phyloP scores from a whole-genome alignment of 2,329 filamentous ascomycete species.

The Phyllosticta citrichinensis region DNA sequence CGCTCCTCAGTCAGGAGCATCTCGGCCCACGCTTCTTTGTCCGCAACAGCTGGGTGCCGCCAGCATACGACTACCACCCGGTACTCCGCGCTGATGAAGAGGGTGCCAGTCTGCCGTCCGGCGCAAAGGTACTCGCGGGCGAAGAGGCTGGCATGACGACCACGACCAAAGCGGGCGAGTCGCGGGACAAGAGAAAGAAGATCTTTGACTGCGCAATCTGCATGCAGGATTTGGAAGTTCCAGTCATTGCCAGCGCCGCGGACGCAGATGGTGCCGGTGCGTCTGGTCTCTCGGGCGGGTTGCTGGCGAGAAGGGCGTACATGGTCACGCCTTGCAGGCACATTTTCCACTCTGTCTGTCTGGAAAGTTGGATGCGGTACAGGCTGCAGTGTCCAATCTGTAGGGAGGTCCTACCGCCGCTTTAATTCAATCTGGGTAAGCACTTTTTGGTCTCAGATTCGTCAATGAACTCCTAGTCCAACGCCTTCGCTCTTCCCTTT shows the following conservation, averaged over 20 bases:
- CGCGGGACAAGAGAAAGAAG: slow-evolving; percentile 46
- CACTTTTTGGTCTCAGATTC: too few species aligned
- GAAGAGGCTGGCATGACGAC: slow-evolving; percentile 11
- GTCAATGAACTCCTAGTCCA: too few species aligned
- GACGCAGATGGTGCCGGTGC: slow-evolving; percentile 34
- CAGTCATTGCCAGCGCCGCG: slow-evolving; percentile 54
- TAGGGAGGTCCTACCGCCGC: slow-evolving; percentile 74
- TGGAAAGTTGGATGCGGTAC: slow-evolving; percentile 95
- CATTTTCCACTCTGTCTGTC: slow-evolving; percentile 83
- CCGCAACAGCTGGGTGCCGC: slow-evolving; percentile 54
- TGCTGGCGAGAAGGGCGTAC: slow-evolving; percentile 72
- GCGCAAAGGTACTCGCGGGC: slow-evolving; percentile 33
- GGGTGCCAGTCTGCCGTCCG: slow-evolving; percentile 66
- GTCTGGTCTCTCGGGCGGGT: slow-evolving; percentile 42
- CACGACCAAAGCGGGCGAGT: slow-evolving; percentile 25
- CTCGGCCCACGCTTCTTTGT: slow-evolving; percentile 84
- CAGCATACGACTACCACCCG: slow-evolving; percentile 91
- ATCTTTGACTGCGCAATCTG: slow-evolving; percentile 91
- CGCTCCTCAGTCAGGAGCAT: slow-evolving; percentile 72
- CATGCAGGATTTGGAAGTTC: slow-evolving; percentile 82
- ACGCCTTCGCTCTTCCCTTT: too few species aligned
- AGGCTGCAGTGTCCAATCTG: slow-evolving; percentile 92
- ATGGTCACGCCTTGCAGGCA: slow-evolving; percentile 98
- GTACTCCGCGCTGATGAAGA: slow-evolving; percentile 77
- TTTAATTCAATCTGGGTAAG: slow-evolving; percentile 37